Evolutionary conservation across 805 yeast genomes (phyloP).

Genomic region (Kodamaea hsintzibuensis): DNA sequence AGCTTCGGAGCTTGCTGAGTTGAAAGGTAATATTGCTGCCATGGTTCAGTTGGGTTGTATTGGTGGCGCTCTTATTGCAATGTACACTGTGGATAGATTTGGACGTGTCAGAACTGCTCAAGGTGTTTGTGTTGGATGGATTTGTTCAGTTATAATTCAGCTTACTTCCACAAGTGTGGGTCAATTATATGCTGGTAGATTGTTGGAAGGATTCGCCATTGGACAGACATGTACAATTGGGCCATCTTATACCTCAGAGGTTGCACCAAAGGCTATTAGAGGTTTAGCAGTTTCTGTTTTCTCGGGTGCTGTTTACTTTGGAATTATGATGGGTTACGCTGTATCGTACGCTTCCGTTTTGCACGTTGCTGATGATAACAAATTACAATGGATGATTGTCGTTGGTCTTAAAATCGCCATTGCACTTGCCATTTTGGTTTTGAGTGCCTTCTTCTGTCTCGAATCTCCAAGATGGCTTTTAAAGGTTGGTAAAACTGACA

Average conservation of each 20-base stretch:
- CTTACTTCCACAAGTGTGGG: constrained; percentile 19
- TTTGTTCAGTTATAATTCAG: constrained; percentile 21
- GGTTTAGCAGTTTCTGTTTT: constrained; percentile 24
- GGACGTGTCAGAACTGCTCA: constrained; percentile 27
- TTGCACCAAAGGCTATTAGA: constrained; percentile 23
- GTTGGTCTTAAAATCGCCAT: constrained; percentile 21
- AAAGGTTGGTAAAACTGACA: constrained; percentile 18
- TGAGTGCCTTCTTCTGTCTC: constrained; percentile 20
- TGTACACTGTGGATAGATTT: constrained; percentile 24
- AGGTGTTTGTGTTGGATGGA: constrained; percentile 21
- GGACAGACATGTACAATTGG: constrained; percentile 28
- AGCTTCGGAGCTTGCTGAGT: constrained; percentile 20
- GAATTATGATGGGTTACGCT: constrained; percentile 22
- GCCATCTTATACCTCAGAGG: constrained; percentile 25
- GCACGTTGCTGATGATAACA: constrained; percentile 15
- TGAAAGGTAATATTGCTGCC: constrained; percentile 24
- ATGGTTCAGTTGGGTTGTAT: constrained; percentile 28
- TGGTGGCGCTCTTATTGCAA: constrained; percentile 25
- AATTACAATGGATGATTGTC: constrained; percentile 23
- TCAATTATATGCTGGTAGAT: constrained; percentile 26
- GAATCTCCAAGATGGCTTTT: constrained; percentile 29
- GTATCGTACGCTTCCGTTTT: constrained; percentile 51
- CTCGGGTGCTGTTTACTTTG: constrained; percentile 27
- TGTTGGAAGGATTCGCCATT: constrained; percentile 26
- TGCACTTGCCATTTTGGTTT: constrained; percentile 20